phyloP scores from a whole-genome alignment of 202 grass and related monocot genomes.

The Schoenoplectus tabernaemontani region DNA sequence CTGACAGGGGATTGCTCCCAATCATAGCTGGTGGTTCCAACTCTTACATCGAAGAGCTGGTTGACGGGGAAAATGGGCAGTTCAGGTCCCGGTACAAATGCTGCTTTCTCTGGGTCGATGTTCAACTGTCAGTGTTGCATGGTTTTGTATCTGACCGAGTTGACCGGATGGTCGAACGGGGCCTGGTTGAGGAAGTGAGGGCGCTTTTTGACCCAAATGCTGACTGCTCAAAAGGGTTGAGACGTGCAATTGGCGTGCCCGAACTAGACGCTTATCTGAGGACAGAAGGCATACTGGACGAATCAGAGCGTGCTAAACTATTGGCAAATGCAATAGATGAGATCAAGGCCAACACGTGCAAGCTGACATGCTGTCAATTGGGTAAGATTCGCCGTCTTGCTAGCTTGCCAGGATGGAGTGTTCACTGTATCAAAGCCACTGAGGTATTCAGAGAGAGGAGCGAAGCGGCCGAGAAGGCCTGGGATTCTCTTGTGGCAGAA shows the following conservation, averaged over 20 bases:
- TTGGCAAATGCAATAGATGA: conserved; percentile 11
- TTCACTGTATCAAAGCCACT: conserved; percentile 34
- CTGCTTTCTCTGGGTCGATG: conserved; percentile 57
- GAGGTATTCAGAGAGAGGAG: conserved; percentile 25
- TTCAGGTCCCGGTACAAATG: conserved; percentile 26
- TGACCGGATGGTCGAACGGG: conserved; percentile 38
- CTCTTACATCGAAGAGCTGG: conserved; percentile 34
- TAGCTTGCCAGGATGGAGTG: conserved; percentile 17
- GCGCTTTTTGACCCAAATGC: conserved; percentile 8
- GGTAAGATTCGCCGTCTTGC: conserved; percentile 35
- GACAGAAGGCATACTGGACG: not conserved
- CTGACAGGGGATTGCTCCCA: conserved; percentile 24
- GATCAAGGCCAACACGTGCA: conserved; percentile 45
- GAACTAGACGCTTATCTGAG: conserved; percentile 46
- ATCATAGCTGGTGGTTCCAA: conserved; percentile 57
- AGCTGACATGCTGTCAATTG: conserved; percentile 29
- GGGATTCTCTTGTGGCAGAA: conserved; percentile 31
- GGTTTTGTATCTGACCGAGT: conserved; percentile 32
- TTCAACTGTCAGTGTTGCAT: conserved; percentile 17
- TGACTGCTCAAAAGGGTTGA: conserved; percentile 37
- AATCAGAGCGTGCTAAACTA: not conserved
- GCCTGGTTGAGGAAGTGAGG: conserved; percentile 35
- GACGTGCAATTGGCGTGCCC: conserved; percentile 49
- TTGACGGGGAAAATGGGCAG: conserved; percentile 14
- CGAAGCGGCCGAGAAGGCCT: not conserved